Percentiles rank a stretch among this genome's conserved stretches.
Conservation (phyloP, 2,329 filamentous ascomycete genomes). For the Aspergillus sp. region DNA sequence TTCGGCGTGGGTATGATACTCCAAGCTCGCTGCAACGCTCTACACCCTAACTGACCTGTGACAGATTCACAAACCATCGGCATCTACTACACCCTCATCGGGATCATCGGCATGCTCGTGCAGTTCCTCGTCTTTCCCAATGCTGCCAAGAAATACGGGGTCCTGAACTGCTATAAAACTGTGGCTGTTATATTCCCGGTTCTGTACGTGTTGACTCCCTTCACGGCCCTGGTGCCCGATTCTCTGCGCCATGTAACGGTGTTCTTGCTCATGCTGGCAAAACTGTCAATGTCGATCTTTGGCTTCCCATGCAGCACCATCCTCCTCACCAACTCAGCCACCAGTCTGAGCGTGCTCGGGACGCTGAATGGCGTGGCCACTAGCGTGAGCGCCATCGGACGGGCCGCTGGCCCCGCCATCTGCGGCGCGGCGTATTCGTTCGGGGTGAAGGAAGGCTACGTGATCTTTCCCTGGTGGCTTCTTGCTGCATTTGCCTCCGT, state of each 20-base stretch:
- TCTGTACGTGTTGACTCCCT: slow-evolving; percentile 79
- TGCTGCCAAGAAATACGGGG: slow-evolving; percentile 69
- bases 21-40: not conserved
- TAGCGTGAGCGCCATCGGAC: slow-evolving; percentile 74
- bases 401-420: slow-evolving; percentile 74
- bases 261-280: slow-evolving; percentile 67
- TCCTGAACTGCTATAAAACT: slow-evolving; percentile 70
- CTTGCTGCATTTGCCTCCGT: slow-evolving; percentile 63
- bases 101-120: slow-evolving; percentile 72
- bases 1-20: slow-evolving; percentile 60
- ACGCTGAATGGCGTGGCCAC: slow-evolving; percentile 92
- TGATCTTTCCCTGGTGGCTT: slow-evolving; percentile 79
- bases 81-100: slow-evolving; percentile 80
- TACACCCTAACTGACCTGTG: not conserved
- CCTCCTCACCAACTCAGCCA: slow-evolving; percentile 81
- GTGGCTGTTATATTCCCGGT: slow-evolving; percentile 68
- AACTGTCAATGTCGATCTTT: slow-evolving; percentile 75
- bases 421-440: slow-evolving; percentile 71
- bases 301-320: slow-evolving; percentile 89
- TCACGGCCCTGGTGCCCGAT: slow-evolving; percentile 63
- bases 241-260: slow-evolving; percentile 59
- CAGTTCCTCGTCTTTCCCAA: slow-evolving; percentile 86
- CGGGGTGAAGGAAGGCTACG: slow-evolving; percentile 72
- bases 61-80: slow-evolving; percentile 72
- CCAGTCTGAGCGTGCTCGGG: slow-evolving; percentile 72